Conservation (phyloP, 2,329 filamentous ascomycete species). For the Botrytis galanthina region DNA sequence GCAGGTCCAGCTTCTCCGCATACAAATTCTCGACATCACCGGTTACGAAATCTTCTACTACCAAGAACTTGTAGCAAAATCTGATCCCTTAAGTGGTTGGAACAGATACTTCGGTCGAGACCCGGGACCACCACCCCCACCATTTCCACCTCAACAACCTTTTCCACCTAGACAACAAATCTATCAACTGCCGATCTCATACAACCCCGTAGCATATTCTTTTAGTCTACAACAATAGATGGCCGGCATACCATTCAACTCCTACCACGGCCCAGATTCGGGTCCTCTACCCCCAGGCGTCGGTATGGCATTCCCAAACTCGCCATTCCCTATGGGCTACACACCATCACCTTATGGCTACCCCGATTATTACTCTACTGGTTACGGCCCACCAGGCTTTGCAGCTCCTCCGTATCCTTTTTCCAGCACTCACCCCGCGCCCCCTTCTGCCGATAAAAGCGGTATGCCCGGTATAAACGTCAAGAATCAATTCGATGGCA, state of each 20-base stretch:
- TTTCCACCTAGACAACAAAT: background rate
- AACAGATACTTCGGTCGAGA: conserved; percentile 29
- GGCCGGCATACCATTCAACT: conserved; percentile 31
- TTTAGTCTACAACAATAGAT: conserved; percentile 16
- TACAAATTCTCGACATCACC: conserved; percentile 25
- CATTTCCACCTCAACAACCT: background rate
- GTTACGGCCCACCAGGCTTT: conserved; percentile 18
- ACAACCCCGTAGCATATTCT: background rate
- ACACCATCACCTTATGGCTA: background rate
- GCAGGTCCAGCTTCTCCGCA: conserved; percentile 24
- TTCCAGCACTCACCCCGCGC: conserved; percentile 15
- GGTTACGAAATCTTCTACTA: conserved; percentile 25
- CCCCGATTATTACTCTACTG: background rate
- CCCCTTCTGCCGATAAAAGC: conserved; percentile 19
- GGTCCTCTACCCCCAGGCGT: conserved; percentile 31
- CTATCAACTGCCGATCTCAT: background rate
- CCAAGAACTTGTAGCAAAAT: conserved; percentile 23
- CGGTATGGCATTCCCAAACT: background rate
- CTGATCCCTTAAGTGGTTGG: conserved; percentile 24
- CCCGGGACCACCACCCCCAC: conserved; percentile 28
- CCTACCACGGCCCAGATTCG: conserved; percentile 31
- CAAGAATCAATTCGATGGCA: conserved; percentile 56
- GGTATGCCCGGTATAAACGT: conserved; percentile 53
- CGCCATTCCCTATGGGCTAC: background rate
- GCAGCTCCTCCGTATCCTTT: conserved; percentile 4